Evolutionary conservation across 2,329 filamentous ascomycete species (phyloP).

Genomic region (Coniochaeta sp.): DNA sequence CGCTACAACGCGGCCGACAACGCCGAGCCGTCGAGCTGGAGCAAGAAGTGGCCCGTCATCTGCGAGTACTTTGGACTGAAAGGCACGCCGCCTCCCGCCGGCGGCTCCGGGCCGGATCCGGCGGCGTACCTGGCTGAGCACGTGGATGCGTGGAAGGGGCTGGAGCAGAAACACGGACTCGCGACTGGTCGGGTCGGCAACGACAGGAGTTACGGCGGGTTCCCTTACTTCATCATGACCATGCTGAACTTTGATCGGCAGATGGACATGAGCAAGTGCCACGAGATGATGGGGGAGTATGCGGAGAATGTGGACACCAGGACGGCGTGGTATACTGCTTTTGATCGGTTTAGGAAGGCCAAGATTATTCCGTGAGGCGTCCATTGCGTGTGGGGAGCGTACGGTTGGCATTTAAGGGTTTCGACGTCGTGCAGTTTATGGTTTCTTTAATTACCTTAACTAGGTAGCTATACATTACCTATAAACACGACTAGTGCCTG

Average conservation of each 20-base stretch:
- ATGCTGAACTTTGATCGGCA: slow-evolving; percentile 26
- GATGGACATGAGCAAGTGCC: slow-evolving; percentile 22
- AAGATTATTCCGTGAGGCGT: slow-evolving; percentile 22
- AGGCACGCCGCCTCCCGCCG: slow-evolving; percentile 23
- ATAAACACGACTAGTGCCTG: too few relatives aligned
- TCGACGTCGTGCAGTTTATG: too few relatives aligned
- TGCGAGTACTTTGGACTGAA: slow-evolving; percentile 37
- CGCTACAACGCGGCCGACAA: slow-evolving; percentile 34
- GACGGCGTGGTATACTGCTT: slow-evolving; percentile 21
- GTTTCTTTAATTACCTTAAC: too few relatives aligned
- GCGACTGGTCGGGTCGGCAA: slow-evolving; percentile 22
- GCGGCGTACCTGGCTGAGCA: slow-evolving; percentile 22
- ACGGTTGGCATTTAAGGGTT: background rate
- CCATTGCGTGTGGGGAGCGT: background rate
- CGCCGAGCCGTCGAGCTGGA: slow-evolving; percentile 27
- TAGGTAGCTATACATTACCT: too few relatives aligned
- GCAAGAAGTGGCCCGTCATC: slow-evolving; percentile 34
- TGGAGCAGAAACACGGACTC: slow-evolving; percentile 24
- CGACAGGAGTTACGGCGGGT: slow-evolving; percentile 18
- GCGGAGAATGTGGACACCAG: slow-evolving; percentile 20
- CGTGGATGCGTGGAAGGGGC: slow-evolving; percentile 19
- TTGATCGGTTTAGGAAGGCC: slow-evolving; percentile 23
- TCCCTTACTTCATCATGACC: slow-evolving; percentile 24
- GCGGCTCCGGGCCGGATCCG: slow-evolving; percentile 21
- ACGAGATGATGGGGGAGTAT: slow-evolving; percentile 21